A percentile compares a stretch with the other conserved stretches of the same genome.
phyloP scores from a whole-genome alignment of 106 monocot species.

The Chionographis japonica region DNA sequence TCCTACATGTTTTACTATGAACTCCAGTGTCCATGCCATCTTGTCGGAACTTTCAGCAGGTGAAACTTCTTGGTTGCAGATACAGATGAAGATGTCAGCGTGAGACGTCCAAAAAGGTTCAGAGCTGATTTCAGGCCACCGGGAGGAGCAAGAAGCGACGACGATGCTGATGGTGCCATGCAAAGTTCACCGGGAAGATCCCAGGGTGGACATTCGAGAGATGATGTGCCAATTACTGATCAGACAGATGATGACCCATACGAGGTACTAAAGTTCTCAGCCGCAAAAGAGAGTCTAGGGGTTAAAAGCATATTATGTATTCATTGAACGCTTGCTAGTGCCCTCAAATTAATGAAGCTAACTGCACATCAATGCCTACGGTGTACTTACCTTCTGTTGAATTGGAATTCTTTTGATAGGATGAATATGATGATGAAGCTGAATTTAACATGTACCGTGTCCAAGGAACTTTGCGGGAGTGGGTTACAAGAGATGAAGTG shows the following conservation, averaged over 20 bases:
- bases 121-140: constrained; percentile 76
- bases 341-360: no score
- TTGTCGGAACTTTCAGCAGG: no score
- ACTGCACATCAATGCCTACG: no score
- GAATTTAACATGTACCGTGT: constrained; percentile 90
- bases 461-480: constrained; percentile 93
- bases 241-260: constrained; percentile 90
- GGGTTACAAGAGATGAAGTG: constrained; percentile 99
- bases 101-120: constrained; percentile 74
- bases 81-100: constrained; percentile 69
- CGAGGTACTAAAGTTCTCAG: constrained; percentile 43
- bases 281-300: neutral
- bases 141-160: constrained; percentile 61
- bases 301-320: no score
- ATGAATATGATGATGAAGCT: constrained; percentile 86
- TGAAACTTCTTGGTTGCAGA: constrained; percentile 42
- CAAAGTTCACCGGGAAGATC: constrained; percentile 95
- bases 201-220: constrained; percentile 58
- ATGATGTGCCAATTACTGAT: constrained; percentile 91
- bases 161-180: constrained; percentile 59
- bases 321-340: no score
- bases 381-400: constrained; percentile 2
- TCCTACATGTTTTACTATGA: no score
- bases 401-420: constrained; percentile 34
- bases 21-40: no score